Evolutionary conservation across 2,329 filamentous ascomycete genomes (phyloP), one percentile per base, ranked within the genome.

Genomic region (Trichoderma citrinoviride): DNA sequence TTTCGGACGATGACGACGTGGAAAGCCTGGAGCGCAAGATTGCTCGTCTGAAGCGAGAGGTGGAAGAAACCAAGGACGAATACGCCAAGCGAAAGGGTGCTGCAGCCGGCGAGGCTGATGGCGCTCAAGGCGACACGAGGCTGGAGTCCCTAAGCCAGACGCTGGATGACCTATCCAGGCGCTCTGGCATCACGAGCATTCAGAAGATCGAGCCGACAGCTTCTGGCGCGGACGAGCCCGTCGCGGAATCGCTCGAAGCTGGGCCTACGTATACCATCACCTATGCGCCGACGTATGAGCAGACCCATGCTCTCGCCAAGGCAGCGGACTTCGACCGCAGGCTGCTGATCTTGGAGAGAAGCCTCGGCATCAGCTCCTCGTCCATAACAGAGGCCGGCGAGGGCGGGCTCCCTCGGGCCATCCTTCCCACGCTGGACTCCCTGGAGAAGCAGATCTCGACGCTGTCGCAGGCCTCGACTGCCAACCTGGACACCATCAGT

Each of bases 291-390:
- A 83, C 77, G 56, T 91, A 87, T 69, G 85, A 89, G 70, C 83
- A 89, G 73, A 88, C 82, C 46, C 89, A 92, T 72, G 86, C 89
- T 27, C 82, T 97, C 41, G 87, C 88, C 40, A 91, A 93, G 75
- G 90, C 92, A 7, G 91, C 93, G 25, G 90, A 95, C 68, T 97
- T 99, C 72, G 94, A 98, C 74, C 84, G 86, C 33, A 87, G 95
- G 5, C 85, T 99, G 21, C 81, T 89, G 3, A 80, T 90, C 33
- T 81, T 99, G 54, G 95, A 99, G 79, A 87, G 87, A 69, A 85
- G 88, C 1, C 84, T 99, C 29, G 95, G 95, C 10, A 84, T 97
- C 55, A 90, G 87, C 46, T 87, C 88, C 23, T 86, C 88, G 0
- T 84, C 87, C 12, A 81, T 90, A 68, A 84, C 89, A 0, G 87